These are phyloP conservation scores for Globisporangium heterothallicum DNA, from an alignment of 352 stramenopile species.

Conservation along the genomic window DNA sequence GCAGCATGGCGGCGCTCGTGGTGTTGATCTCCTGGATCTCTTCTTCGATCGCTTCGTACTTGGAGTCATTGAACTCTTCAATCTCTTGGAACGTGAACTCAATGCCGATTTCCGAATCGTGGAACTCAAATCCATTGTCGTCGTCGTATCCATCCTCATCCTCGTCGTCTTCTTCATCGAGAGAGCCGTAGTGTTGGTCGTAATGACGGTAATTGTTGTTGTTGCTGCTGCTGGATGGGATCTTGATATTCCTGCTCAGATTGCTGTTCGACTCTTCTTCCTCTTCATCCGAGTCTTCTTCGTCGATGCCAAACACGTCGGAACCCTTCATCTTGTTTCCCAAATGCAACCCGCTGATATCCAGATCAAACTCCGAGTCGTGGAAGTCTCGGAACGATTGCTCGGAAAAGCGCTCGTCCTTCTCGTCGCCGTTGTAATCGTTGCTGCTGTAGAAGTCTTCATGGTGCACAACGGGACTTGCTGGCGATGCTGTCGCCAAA, in stretches of 20 bases:
- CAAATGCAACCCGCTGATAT: constrained; percentile 23
- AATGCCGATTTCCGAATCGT: constrained; percentile 16
- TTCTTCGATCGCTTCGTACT: constrained; percentile 16
- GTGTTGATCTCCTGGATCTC: constrained; percentile 39
- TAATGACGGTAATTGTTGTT: constrained; percentile 1
- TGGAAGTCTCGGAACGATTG: constrained; percentile 29
- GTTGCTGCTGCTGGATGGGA: background rate
- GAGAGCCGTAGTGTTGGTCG: constrained; percentile 1
- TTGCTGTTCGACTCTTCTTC: background rate
- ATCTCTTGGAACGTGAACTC: constrained; percentile 16
- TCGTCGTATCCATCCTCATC: constrained; percentile 24
- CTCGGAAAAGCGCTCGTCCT: constrained; percentile 17
- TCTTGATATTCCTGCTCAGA: background rate
- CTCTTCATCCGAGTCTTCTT: constrained; percentile 10
- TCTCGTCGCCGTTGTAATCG: constrained; percentile 12
- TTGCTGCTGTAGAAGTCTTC: constrained; percentile 3
- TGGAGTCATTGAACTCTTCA: constrained; percentile 24
- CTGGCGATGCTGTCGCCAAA: background rate
- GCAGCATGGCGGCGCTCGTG: constrained; percentile 11
- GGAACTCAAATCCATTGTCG: constrained; percentile 15
- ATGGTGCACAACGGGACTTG: background rate
- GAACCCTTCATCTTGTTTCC: background rate
- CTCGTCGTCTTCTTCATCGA: constrained; percentile 23
- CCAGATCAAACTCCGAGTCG: constrained; percentile 56
- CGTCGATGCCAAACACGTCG: constrained; percentile 9